These are phyloP conservation scores for Saururus chinensis DNA, from an alignment of 164 flowering plant genomes.

Conservation along the genomic window DNA sequence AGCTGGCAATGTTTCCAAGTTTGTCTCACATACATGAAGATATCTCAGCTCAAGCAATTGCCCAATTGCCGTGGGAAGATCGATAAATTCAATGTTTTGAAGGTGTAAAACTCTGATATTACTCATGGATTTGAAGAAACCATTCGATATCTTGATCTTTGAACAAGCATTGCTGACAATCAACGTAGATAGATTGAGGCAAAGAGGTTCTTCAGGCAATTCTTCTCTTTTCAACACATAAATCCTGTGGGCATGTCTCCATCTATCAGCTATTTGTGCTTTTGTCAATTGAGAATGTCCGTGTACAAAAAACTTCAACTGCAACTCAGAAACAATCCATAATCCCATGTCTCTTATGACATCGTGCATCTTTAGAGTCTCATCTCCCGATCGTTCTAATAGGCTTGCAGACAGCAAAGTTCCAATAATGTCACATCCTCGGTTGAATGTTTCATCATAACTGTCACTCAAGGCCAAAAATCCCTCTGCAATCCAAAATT, in stretches of 20 bases:
- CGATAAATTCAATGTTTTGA: not conserved
- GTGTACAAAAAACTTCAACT: not conserved
- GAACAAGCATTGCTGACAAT: not conserved
- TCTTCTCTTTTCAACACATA: no score
- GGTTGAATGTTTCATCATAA: no score
- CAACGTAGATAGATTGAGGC: not conserved
- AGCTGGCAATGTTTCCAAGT: not conserved
- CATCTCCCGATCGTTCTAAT: not conserved
- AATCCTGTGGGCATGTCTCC: not conserved
- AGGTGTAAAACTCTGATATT: not conserved
- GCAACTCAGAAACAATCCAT: not conserved
- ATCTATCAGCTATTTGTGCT: not conserved
- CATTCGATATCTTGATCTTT: not conserved
- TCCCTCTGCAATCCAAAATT: no score
- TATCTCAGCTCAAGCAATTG: not conserved
- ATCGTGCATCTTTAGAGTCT: not conserved
- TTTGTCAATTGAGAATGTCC: not conserved
- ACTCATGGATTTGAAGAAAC: not conserved
- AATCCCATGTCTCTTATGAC: not conserved
- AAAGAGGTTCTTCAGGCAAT: no score
- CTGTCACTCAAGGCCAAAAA: no score
- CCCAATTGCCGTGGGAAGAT: not conserved
- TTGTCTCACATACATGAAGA: not conserved
- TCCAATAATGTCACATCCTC: not conserved
- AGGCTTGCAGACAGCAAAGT: not conserved